These are phyloP conservation scores for Daldinia sp. DNA, from an alignment of 2,329 filamentous ascomycete species.

Conservation along the genomic window DNA sequence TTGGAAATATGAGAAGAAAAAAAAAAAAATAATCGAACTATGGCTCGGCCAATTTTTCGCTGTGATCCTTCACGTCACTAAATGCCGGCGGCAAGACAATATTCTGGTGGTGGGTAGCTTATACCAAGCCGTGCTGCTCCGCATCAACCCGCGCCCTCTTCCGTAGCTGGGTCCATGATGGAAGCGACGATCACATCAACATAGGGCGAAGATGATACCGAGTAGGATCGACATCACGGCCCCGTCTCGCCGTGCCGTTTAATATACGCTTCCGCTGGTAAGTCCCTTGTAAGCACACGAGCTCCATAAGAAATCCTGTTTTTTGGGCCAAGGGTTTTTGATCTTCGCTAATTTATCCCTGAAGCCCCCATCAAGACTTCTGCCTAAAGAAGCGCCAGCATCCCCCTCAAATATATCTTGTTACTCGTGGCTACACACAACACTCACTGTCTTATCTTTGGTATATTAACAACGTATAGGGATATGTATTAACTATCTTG, in stretches of 20 bases:
- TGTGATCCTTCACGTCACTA: conserved; percentile 11
- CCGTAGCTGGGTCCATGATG: conserved; percentile 17
- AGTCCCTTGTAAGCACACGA: conserved; percentile 11
- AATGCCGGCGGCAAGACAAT: conserved; percentile 23
- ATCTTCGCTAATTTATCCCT: conserved; percentile 25
- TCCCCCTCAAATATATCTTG: conserved; percentile 4
- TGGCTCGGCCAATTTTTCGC: conserved; percentile 12
- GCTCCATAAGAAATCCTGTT: conserved; percentile 36
- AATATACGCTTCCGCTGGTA: conserved; percentile 33
- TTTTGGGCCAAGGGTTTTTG: conserved; percentile 16
- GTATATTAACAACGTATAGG: conserved; percentile 32
- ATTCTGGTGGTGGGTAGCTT: conserved; percentile 26
- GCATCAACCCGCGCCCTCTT: conserved; percentile 19
- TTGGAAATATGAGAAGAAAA: conserved; percentile 4
- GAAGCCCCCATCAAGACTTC: conserved; percentile 18
- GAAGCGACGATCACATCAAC: conserved; percentile 27
- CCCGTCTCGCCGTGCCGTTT: conserved; percentile 34
- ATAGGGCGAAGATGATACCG: conserved; percentile 28
- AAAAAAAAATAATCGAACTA: background rate
- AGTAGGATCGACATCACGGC: conserved; percentile 33
- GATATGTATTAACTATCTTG: conserved; percentile 31
- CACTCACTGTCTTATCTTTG: background rate
- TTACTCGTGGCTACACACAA: conserved; percentile 1
- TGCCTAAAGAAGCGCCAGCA: conserved; percentile 34
- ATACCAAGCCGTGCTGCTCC: conserved; percentile 27